Conservation (phyloP, 2,329 filamentous ascomycete species). For the Thelonectria rubi region DNA sequence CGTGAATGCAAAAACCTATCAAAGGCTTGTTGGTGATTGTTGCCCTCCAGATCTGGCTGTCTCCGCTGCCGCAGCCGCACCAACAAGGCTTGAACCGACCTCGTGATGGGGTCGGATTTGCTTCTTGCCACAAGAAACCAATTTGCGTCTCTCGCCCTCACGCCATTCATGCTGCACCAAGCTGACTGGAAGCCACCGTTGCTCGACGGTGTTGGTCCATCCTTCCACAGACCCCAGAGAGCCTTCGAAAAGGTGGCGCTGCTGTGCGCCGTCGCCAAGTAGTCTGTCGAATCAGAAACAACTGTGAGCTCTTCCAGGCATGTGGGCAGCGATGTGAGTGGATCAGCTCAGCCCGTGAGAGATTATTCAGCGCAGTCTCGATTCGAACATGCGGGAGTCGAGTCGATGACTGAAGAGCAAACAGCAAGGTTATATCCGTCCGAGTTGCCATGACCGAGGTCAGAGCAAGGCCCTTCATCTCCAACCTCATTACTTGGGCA, state of each 20-base stretch:
- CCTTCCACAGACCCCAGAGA: slow-evolving; percentile 26
- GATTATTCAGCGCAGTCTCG: slow-evolving; percentile 32
- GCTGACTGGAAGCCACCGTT: slow-evolving; percentile 30
- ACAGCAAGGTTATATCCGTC: neutral
- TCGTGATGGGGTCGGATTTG: slow-evolving; percentile 25
- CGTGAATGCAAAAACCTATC: slow-evolving; percentile 33
- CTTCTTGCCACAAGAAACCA: slow-evolving; percentile 18
- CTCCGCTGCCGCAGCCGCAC: slow-evolving; percentile 23
- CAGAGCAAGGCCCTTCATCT: neutral
- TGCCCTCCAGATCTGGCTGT: slow-evolving; percentile 34
- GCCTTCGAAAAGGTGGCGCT: slow-evolving; percentile 35
- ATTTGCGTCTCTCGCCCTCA: slow-evolving; percentile 15
- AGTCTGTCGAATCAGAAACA: slow-evolving; percentile 32
- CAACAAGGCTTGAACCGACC: slow-evolving; percentile 30
- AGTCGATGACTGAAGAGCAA: slow-evolving; percentile 11
- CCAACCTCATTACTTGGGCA: neutral
- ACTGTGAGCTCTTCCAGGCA: slow-evolving; percentile 44
- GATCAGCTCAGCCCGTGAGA: slow-evolving; percentile 41
- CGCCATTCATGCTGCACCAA: slow-evolving; percentile 25
- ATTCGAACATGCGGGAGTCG: slow-evolving; percentile 22
- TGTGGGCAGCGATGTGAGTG: slow-evolving; percentile 40
- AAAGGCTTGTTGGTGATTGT: slow-evolving; percentile 22
- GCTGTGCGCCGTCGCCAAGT: slow-evolving; percentile 40
- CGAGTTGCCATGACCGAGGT: slow-evolving; percentile 3
- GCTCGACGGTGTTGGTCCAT: slow-evolving; percentile 27